Percentiles rank a stretch among this genome's conserved stretches.
phyloP scores from a whole-genome alignment of 1,284 basidiomycete genomes.

The Inonotus obliquus region DNA sequence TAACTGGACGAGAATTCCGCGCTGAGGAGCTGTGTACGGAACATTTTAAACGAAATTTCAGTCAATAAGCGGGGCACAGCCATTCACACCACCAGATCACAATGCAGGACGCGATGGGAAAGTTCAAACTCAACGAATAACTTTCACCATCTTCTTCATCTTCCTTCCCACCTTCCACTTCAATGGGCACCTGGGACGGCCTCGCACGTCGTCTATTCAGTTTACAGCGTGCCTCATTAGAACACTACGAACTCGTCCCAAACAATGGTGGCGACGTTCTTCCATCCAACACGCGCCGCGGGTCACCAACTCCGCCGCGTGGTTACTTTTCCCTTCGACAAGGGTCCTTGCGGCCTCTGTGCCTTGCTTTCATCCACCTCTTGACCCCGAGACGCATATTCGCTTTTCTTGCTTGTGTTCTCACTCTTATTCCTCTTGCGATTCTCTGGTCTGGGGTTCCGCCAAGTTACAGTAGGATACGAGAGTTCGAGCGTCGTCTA shows the following conservation, averaged over 20 bases:
- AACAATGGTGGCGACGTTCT: slow-evolving; percentile 1
- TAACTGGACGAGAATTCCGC: no score
- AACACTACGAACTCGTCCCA: slow-evolving; percentile 11
- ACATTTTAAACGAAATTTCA: no score
- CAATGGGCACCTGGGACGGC: slow-evolving; percentile 16
- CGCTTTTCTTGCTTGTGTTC: slow-evolving; percentile 24
- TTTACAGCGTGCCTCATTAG: background rate
- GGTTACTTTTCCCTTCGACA: background rate
- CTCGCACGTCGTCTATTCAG: slow-evolving; percentile 13
- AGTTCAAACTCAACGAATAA: no score
- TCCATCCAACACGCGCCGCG: slow-evolving; percentile 1
- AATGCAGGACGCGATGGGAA: no score
- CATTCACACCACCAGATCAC: no score
- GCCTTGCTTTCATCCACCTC: slow-evolving; percentile 13
- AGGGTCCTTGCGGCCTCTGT: slow-evolving; percentile 14
- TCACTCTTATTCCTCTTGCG: slow-evolving; percentile 28
- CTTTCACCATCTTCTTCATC: background rate
- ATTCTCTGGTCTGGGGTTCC: slow-evolving; percentile 37
- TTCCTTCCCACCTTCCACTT: background rate
- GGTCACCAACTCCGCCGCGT: slow-evolving; percentile 1
- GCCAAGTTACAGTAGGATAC: slow-evolving; percentile 34
- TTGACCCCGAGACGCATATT: slow-evolving; percentile 28
- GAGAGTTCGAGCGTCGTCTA: slow-evolving; percentile 21
- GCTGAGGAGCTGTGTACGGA: no score
- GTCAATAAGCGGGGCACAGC: no score